phyloP scores from a whole-genome alignment of 1,284 basidiomycete genomes.

The Chiua sp. region DNA sequence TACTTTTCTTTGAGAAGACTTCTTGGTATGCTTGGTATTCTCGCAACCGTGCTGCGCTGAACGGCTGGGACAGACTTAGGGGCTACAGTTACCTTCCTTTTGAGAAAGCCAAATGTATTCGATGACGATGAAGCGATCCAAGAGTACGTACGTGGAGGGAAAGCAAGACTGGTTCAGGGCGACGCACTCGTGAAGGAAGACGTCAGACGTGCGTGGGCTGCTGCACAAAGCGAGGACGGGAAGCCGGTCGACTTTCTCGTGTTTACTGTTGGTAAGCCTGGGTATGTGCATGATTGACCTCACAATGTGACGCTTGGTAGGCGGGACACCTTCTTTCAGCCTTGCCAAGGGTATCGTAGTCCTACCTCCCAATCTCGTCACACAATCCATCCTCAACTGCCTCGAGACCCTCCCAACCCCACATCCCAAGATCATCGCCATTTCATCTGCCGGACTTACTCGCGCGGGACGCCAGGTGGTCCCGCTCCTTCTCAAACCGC shows the following conservation, averaged over 20 bases:
- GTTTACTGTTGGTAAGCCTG: constrained; percentile 29
- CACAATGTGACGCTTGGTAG: constrained; percentile 12
- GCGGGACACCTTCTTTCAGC: constrained; percentile 21
- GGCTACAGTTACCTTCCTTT: constrained; percentile 54
- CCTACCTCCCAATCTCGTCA: constrained; percentile 36
- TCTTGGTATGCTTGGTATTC: constrained; percentile 44
- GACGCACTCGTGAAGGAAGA: constrained; percentile 53
- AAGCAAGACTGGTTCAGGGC: constrained; percentile 50
- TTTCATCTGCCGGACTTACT: constrained; percentile 60
- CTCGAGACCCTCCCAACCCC: constrained; percentile 34
- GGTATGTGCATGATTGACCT: not conserved
- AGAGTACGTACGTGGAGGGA: constrained; percentile 44
- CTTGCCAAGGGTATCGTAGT: constrained; percentile 31
- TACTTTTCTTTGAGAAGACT: constrained; percentile 58
- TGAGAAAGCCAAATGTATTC: constrained; percentile 48
- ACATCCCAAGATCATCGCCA: constrained; percentile 54
- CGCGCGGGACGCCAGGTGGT: constrained; percentile 48
- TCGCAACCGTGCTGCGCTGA: not conserved
- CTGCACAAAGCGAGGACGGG: constrained; percentile 26
- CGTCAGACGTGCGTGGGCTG: constrained; percentile 48
- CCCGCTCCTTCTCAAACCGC: constrained; percentile 51
- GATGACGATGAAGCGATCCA: constrained; percentile 50
- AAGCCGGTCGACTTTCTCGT: constrained; percentile 31
- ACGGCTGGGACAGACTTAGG: constrained; percentile 43
- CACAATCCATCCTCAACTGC: constrained; percentile 32